Evolutionary conservation across 2,329 filamentous ascomycete genomes (phyloP).

Genomic region (Fusarium tuaranense): DNA sequence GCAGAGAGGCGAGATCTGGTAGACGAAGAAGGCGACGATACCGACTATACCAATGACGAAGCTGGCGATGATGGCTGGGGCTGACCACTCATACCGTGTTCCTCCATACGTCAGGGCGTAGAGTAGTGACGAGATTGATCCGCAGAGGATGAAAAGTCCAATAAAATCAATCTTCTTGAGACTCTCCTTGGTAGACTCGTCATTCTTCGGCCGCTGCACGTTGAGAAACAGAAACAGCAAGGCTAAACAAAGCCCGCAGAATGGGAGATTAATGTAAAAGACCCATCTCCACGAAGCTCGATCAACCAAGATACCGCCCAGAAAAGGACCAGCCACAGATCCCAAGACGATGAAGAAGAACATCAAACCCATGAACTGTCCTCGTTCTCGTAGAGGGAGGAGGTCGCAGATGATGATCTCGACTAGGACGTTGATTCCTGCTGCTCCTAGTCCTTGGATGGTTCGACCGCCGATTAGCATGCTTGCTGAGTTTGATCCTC

Average conservation of each 20-base stretch:
- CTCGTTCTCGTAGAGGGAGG: conserved; percentile 60
- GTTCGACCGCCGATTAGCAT: neutral
- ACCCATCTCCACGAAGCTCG: conserved; percentile 56
- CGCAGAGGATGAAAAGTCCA: conserved; percentile 55
- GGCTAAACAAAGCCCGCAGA: conserved; percentile 38
- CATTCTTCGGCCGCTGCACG: conserved; percentile 31
- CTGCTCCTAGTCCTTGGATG: conserved; percentile 61
- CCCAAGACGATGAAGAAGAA: conserved; percentile 49
- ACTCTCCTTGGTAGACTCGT: conserved; percentile 15
- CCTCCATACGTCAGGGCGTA: conserved; percentile 66
- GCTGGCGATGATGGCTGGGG: conserved; percentile 59
- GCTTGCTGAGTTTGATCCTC: neutral
- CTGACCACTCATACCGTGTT: conserved; percentile 61
- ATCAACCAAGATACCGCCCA: conserved; percentile 45
- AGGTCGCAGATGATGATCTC: conserved; percentile 56
- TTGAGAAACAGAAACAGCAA: conserved; percentile 41
- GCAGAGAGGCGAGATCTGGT: conserved; percentile 44
- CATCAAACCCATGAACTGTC: conserved; percentile 53
- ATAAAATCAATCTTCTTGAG: conserved; percentile 52
- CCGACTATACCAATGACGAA: conserved; percentile 57
- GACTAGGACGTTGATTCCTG: conserved; percentile 50
- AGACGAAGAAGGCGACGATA: conserved; percentile 50
- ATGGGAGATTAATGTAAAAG: conserved; percentile 57
- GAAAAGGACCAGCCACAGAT: conserved; percentile 47
- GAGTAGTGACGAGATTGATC: conserved; percentile 54